These are phyloP conservation scores for Leccinum pallidistipes DNA, from an alignment of 1,284 basidiomycete species.

Conservation along the genomic window DNA sequence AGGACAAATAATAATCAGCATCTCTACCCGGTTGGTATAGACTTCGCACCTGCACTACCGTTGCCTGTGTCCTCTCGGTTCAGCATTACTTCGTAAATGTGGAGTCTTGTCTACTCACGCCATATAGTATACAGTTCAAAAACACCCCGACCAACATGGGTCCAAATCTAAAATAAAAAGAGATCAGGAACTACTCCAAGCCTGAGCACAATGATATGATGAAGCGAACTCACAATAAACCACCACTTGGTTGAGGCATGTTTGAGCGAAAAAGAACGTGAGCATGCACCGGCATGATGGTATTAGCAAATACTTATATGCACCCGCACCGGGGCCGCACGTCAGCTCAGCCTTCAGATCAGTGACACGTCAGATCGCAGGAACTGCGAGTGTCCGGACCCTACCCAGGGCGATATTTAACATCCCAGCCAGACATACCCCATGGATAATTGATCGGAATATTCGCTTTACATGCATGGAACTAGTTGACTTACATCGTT, in stretches of 20 bases:
- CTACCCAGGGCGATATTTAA: not conserved
- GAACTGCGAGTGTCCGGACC: not conserved
- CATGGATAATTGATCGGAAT: not conserved
- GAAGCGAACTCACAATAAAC: not conserved
- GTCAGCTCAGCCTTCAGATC: not conserved
- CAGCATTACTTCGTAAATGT: not conserved
- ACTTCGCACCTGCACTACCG: constrained; percentile 12
- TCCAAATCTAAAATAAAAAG: constrained; percentile 36
- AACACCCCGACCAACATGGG: constrained; percentile 47
- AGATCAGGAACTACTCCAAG: not conserved
- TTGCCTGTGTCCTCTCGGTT: constrained; percentile 8
- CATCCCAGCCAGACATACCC: not conserved
- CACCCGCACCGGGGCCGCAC: not conserved
- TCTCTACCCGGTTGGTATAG: not conserved
- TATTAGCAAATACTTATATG: constrained; percentile 5
- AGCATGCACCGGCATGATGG: not conserved
- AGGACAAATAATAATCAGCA: constrained; percentile 16
- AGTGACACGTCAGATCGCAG: not conserved
- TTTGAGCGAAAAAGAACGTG: not conserved
- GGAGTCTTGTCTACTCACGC: constrained; percentile 33
- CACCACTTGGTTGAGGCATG: constrained; percentile 3
- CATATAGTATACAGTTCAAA: constrained; percentile 49
- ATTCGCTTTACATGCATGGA: not conserved
- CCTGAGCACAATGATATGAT: not conserved
- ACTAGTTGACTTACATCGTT: not conserved